Conservation (phyloP, 2,329 filamentous ascomycete species). For the Tympanopsis confertula region DNA sequence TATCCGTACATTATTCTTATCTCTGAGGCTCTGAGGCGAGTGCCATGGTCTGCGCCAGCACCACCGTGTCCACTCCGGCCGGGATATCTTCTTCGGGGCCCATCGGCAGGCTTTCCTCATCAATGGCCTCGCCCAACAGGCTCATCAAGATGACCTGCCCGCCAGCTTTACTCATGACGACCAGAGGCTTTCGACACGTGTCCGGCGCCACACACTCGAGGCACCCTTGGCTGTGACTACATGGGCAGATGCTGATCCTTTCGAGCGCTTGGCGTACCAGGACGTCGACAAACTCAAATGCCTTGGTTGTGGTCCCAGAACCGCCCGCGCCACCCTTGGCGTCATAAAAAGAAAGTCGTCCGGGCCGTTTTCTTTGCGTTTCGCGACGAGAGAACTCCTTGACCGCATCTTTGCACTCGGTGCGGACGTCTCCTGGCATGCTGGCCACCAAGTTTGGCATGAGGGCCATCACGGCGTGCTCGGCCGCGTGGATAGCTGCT, state of each 20-base stretch:
- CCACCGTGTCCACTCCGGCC: constrained; percentile 70
- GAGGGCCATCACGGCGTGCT: constrained; percentile 77
- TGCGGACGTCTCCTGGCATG: constrained; percentile 81
- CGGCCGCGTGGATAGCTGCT: constrained; percentile 84
- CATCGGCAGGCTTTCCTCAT: constrained; percentile 73
- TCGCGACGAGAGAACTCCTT: constrained; percentile 65
- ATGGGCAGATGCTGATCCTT: constrained; percentile 66
- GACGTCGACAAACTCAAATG: constrained; percentile 81
- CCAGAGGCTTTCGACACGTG: constrained; percentile 72
- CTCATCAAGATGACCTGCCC: constrained; percentile 70
- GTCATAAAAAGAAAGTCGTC: constrained; percentile 86
- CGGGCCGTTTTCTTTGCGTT: constrained; percentile 61
- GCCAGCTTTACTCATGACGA: constrained; percentile 88
- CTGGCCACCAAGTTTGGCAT: constrained; percentile 86
- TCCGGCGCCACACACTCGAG: constrained; percentile 82
- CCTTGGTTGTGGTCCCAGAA: constrained; percentile 79
- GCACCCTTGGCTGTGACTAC: constrained; percentile 57
- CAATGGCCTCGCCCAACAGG: constrained; percentile 65
- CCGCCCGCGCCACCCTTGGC: constrained; percentile 78
- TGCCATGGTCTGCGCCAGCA: constrained; percentile 59
- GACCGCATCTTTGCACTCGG: constrained; percentile 79
- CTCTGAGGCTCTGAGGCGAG: background rate
- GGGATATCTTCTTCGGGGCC: constrained; percentile 63
- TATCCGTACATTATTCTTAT: too few relatives aligned
- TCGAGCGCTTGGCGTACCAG: constrained; percentile 66